Conservation (phyloP, 352 stramenopile species). For the Phytopythium oedochilum region DNA sequence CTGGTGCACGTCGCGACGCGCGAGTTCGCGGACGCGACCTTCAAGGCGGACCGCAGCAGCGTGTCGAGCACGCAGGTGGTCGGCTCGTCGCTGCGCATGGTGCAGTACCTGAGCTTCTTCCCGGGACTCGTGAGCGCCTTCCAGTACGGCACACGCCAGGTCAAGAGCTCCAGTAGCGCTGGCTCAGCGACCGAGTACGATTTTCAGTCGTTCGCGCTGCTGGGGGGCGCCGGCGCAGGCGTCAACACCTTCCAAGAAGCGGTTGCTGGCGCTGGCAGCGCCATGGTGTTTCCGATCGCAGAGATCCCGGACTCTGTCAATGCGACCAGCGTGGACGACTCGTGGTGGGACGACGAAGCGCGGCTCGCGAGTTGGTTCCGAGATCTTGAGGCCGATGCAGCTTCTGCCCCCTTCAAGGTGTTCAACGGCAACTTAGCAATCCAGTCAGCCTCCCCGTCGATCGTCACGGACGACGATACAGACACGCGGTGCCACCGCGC, state of each 20-base stretch:
- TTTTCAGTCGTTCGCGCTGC: slow-evolving; percentile 29
- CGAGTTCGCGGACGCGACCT: slow-evolving; percentile 12
- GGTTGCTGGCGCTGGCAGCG: slow-evolving; percentile 16
- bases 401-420: slow-evolving; percentile 17
- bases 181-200: slow-evolving; percentile 8
- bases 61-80: slow-evolving; percentile 9
- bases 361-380: slow-evolving; percentile 29
- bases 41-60: slow-evolving; percentile 27
- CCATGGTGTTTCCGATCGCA: slow-evolving; percentile 21
- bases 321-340: not conserved
- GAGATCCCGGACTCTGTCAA: slow-evolving; percentile 7
- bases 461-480: slow-evolving; percentile 15
- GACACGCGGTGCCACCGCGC: slow-evolving; percentile 33
- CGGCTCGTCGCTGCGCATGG: slow-evolving; percentile 34
- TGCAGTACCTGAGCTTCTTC: slow-evolving; percentile 37
- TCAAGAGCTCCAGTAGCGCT: not conserved
- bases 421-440: slow-evolving; percentile 19
- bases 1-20: slow-evolving; percentile 15
- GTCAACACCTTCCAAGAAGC: slow-evolving; percentile 36
- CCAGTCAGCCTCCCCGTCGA: slow-evolving; percentile 4
- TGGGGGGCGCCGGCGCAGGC: slow-evolving; percentile 24
- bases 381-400: slow-evolving; percentile 10
- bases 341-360: slow-evolving; percentile 29
- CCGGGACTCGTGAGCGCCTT: slow-evolving; percentile 28
- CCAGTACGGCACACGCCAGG: not conserved